These are phyloP conservation scores for Laburnicola sp. DNA, from an alignment of 2,329 filamentous ascomycete species.

Conservation along the genomic window DNA sequence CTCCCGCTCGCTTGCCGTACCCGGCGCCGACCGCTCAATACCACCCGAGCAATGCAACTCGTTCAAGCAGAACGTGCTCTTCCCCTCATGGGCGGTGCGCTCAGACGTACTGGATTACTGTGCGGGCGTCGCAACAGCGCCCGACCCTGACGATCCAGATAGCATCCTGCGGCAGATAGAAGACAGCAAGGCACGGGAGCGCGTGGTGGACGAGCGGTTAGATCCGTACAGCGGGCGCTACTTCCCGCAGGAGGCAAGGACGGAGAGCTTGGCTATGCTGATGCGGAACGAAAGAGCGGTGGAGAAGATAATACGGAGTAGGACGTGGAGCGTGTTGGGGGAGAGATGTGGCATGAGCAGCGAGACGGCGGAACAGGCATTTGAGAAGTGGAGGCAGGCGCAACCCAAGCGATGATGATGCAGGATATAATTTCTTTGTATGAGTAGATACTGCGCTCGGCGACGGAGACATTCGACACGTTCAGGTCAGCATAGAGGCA, in stretches of 20 bases:
- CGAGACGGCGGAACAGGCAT: slow-evolving; percentile 48
- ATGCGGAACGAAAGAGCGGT: slow-evolving; percentile 75
- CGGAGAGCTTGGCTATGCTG: slow-evolving; percentile 73
- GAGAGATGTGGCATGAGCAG: slow-evolving; percentile 69
- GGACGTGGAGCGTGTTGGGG: slow-evolving; percentile 77
- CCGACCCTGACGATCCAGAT: slow-evolving; percentile 85
- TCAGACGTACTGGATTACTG: slow-evolving; percentile 88
- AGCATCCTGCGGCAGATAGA: slow-evolving; percentile 70
- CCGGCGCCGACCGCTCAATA: slow-evolving; percentile 56
- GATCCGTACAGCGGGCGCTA: slow-evolving; percentile 90
- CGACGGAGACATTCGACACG: not conserved
- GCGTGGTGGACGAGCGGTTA: slow-evolving; percentile 80
- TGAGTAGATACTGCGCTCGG: slow-evolving; percentile 7
- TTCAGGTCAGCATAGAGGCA: not conserved
- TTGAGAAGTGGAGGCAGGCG: slow-evolving; percentile 38
- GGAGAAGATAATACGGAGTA: slow-evolving; percentile 75
- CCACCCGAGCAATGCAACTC: slow-evolving; percentile 64
- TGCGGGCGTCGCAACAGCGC: slow-evolving; percentile 79
- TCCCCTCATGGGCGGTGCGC: slow-evolving; percentile 84
- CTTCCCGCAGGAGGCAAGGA: slow-evolving; percentile 76
- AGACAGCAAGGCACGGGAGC: slow-evolving; percentile 68
- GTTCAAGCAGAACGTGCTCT: slow-evolving; percentile 79
- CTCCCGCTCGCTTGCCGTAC: slow-evolving; percentile 58
- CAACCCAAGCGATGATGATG: slow-evolving; percentile 17
- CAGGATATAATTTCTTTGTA: not conserved